Evolutionary conservation across 371 early-diverging fungal species (phyloP).

Genomic region (Smittium culicis): DNA sequence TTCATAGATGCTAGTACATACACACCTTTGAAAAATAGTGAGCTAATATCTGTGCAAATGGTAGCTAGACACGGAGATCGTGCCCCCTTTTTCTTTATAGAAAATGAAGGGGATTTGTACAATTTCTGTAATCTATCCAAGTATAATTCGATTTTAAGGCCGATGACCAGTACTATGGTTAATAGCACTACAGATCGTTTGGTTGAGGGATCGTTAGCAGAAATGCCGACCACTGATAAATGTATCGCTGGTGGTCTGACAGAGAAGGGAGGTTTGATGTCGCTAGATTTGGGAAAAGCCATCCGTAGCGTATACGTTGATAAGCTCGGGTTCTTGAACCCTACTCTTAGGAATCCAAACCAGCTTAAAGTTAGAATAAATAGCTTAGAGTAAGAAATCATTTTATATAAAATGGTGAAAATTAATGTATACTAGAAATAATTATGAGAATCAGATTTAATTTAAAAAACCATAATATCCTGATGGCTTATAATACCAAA

Average conservation of each 20-base stretch:
- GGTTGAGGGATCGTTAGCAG: neutral
- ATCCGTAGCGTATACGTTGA: constrained; percentile 39
- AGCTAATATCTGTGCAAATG: constrained; percentile 21
- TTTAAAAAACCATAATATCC: neutral
- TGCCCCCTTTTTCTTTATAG: constrained; percentile 12
- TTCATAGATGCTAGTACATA: constrained; percentile 17
- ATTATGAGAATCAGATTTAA: neutral
- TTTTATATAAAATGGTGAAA: no score
- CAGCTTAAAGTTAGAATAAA: neutral
- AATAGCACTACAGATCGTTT: constrained; percentile 10
- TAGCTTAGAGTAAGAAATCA: neutral
- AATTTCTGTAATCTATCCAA: constrained; percentile 20
- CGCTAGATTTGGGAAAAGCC: constrained; percentile 31
- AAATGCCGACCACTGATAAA: constrained; percentile 18
- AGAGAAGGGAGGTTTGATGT: constrained; percentile 35
- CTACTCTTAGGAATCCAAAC: neutral
- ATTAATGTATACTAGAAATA: neutral
- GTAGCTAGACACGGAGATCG: constrained; percentile 32
- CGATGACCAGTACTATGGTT: constrained; percentile 13
- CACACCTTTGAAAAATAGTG: constrained; percentile 19
- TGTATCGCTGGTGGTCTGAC: constrained; percentile 39
- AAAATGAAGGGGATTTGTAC: constrained; percentile 20
- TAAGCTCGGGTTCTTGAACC: constrained; percentile 31
- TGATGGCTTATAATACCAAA: neutral
- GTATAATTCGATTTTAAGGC: constrained; percentile 8